Percentiles rank a stretch among this genome's conserved stretches.
These are phyloP conservation scores for Phialemonium atrogriseum DNA, from an alignment of 2,329 filamentous ascomycete genomes.

Conservation along the genomic window DNA sequence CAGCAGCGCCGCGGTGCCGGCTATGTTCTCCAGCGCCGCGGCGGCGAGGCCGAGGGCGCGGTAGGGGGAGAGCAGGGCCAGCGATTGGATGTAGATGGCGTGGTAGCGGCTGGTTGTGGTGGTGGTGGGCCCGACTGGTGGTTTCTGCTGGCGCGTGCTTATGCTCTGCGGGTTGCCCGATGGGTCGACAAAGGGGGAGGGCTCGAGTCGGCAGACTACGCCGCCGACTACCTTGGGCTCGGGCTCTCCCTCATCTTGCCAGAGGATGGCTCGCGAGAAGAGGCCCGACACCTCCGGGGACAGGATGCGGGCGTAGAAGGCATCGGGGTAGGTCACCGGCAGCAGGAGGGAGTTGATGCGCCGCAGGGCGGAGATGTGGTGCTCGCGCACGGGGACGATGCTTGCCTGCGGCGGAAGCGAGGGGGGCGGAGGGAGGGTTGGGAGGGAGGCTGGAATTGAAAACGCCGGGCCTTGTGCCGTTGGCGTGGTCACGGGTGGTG, in stretches of 20 bases:
- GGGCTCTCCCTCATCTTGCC: slow-evolving; percentile 32
- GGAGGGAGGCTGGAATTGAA: slow-evolving; percentile 11
- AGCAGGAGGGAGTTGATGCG: slow-evolving; percentile 59
- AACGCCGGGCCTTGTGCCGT: slow-evolving; percentile 8
- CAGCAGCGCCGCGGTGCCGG: slow-evolving; percentile 30
- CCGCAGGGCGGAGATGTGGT: slow-evolving; percentile 49
- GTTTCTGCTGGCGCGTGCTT: no score
- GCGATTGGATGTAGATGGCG: slow-evolving; percentile 56
- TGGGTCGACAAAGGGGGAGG: slow-evolving; percentile 25
- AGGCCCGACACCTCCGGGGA: slow-evolving; percentile 39
- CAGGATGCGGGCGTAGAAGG: slow-evolving; percentile 50
- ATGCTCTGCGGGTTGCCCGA: no score
- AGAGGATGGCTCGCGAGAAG: slow-evolving; percentile 54
- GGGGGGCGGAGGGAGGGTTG: slow-evolving; percentile 22
- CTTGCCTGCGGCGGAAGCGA: slow-evolving; percentile 38
- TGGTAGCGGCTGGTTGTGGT: slow-evolving; percentile 21
- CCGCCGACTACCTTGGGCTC: slow-evolving; percentile 49
- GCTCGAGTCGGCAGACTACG: slow-evolving; percentile 54
- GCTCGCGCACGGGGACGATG: slow-evolving; percentile 40
- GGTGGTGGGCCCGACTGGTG: slow-evolving; percentile 8
- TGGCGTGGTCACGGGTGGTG: slow-evolving; percentile 10
- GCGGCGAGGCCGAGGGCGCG: slow-evolving; percentile 49
- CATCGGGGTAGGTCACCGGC: slow-evolving; percentile 54
- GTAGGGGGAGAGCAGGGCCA: slow-evolving; percentile 56
- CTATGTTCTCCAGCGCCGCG: slow-evolving; percentile 46